Conservation (phyloP, 352 stramenopile species). For the Phytophthora hybrid region DNA sequence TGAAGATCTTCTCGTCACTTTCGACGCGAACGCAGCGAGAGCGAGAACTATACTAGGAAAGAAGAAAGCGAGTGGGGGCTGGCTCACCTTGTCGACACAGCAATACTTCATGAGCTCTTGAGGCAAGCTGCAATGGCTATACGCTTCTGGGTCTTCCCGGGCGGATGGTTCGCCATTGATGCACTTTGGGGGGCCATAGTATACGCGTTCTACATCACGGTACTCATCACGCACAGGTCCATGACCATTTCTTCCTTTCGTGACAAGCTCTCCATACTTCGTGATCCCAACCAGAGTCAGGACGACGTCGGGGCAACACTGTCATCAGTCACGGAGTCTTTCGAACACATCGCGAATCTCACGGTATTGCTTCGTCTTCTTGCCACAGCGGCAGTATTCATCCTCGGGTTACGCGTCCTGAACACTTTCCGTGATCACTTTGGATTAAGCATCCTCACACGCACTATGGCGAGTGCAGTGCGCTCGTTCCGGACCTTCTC, state of each 20-base stretch:
- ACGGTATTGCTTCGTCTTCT: conserved; percentile 46
- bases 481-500: conserved; percentile 61
- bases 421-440: conserved; percentile 62
- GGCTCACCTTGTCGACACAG: conserved; percentile 39
- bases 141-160: conserved; percentile 47
- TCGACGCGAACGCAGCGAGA: conserved; percentile 30
- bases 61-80: conserved; percentile 33
- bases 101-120: conserved; percentile 34
- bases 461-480: conserved; percentile 57
- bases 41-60: conserved; percentile 15
- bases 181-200: conserved; percentile 46
- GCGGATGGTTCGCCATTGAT: conserved; percentile 48
- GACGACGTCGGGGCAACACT: conserved; percentile 10
- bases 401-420: conserved; percentile 48
- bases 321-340: conserved; percentile 22
- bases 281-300: conserved; percentile 13
- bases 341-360: conserved; percentile 43
- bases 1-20: conserved; percentile 27
- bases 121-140: conserved; percentile 18
- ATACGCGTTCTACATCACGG: conserved; percentile 41
- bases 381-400: conserved; percentile 44
- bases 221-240: conserved; percentile 26
- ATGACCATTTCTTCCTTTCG: conserved; percentile 26
- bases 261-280: conserved; percentile 38
- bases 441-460: conserved; percentile 63